Base-by-base conservation (phyloP, 169 alveolate species). In the Cryptosporidium viatorum region DNA sequence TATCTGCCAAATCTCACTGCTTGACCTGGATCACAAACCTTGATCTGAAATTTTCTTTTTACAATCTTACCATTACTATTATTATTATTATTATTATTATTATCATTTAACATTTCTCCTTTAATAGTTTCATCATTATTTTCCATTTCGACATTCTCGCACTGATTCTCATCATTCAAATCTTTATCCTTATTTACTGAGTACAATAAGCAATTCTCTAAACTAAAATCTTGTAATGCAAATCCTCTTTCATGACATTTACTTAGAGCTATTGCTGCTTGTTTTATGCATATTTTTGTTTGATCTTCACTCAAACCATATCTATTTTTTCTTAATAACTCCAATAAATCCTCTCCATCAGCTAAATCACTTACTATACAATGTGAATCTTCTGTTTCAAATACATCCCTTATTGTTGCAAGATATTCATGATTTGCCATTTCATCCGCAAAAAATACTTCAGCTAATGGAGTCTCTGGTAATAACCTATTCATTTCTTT, bases 401-500 rank as follows among this genome's bases (percentile, higher is more conserved):
- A 89, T 16, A 68, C 93, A 70, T 89, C 71, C 18, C 84, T 29
- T 60, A 69, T 55, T 5, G 92, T 55, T 29, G 86, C 86, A 52
- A 73, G 55, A 35, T 59, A 55, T 60, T 51, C 68, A 35, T 70
- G 92, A 39, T 67, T 39, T 21, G 71, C 60, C 92, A 84, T 67
- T 41, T 60, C 84, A 51, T 84, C 65, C 16, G 93, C 71, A 65
- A 91, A 91, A 70, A 91, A 91, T 12, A 91, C 93, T 48, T 91
- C 93, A 2, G 93, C 93, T 8, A 91, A 75, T 8, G 93, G 93
- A 9, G 93, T 91, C 41, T 91, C 93, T 21, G 93, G 93, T 29
- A 91, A 31, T 51, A 41, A 55, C 33, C 86, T 52, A 21, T 73
- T 73, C 71, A 52, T 52, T 58, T 73, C 86, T 35, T 73, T 73